A percentile compares a stretch with the other conserved stretches of the same genome.
phyloP scores from a whole-genome alignment of 2,329 filamentous ascomycete species.

The Macrophomina phaseolina region DNA sequence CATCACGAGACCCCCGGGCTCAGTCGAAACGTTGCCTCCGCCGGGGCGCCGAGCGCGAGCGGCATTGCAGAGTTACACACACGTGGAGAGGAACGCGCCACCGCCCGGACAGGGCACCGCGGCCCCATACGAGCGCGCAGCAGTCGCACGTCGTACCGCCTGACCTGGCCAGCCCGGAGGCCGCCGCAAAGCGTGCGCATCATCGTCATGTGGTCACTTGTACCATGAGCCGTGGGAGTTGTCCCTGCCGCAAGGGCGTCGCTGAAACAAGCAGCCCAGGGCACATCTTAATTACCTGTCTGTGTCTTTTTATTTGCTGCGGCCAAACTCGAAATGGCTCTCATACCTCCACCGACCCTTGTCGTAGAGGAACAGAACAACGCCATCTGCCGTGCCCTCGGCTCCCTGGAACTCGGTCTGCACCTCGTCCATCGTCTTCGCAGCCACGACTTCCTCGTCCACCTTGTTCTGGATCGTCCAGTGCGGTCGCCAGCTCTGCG shows the following conservation, averaged over 20 bases:
- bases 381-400: constrained; percentile 44
- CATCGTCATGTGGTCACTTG: constrained; percentile 22
- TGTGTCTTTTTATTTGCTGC: constrained; percentile 3
- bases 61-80: constrained; percentile 18
- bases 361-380: constrained; percentile 52
- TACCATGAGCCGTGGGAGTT: neutral
- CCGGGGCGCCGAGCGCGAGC: constrained; percentile 7
- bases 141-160: neutral
- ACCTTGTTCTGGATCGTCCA: constrained; percentile 57
- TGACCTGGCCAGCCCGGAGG: neutral
- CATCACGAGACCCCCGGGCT: constrained; percentile 13
- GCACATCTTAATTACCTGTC: constrained; percentile 19
- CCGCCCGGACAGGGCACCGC: constrained; percentile 1
- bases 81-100: constrained; percentile 19
- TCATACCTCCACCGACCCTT: constrained; percentile 48
- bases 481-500: constrained; percentile 47
- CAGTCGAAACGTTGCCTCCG: neutral
- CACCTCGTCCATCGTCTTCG: constrained; percentile 45
- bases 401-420: constrained; percentile 39
- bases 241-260: constrained; percentile 13
- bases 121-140: constrained; percentile 10
- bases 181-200: neutral
- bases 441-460: constrained; percentile 46
- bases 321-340: constrained; percentile 43
- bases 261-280: constrained; percentile 8